Evolutionary conservation across 768 basidiomycete species (phyloP), one percentile per base, ranked within the genome.

Genomic region (Panaeolus papilionaceus): DNA sequence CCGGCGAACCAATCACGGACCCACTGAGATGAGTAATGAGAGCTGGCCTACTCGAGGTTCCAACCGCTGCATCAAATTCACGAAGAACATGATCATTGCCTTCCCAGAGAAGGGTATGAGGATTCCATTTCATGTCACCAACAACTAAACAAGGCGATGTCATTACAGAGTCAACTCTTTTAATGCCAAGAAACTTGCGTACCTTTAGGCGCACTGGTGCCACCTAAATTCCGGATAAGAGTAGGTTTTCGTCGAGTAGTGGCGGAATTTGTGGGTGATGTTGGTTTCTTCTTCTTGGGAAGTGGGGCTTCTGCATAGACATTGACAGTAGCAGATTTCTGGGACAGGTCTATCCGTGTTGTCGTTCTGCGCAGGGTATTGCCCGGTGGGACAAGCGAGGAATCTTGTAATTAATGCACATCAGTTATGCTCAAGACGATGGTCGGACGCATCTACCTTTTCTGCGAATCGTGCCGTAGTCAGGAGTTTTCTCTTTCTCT

Each of bases 121-220:
- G 96, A 79, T 99, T 99, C 94, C 95, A 99, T 74, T 89, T 93
- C 97, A 99, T 99, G 65, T 96, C 94, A 23, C 95, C 96, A 66
- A 97, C 88, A 58, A 95, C 97, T 97, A 74, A n/a, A 69, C 62
- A 65, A 64, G 14, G 38, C 39, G 42, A 16, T 18, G 4, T 63
- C 51, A 77, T 70, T 69, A 69, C 64, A 51, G 62, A 33, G 66
- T 45, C 38, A 49, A 12, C 47, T 23, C 62, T 62, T 16, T 33
- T 33, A 33, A 40, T 18, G 51, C 38, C 66, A 44, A 44, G 26
- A 63, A 62, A 67, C 9, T 9, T 51, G 75, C 86, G 38, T 69
- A 96, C 95, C 89, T 87, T 94, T 96, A 11, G 93, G 85, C 26
- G 86, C 84, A 66, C 79, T 79, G 44, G 82, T 75, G 68, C 89